phyloP scores from a whole-genome alignment of 140 eudicot genomes.

The Bidens hawaiensis region DNA sequence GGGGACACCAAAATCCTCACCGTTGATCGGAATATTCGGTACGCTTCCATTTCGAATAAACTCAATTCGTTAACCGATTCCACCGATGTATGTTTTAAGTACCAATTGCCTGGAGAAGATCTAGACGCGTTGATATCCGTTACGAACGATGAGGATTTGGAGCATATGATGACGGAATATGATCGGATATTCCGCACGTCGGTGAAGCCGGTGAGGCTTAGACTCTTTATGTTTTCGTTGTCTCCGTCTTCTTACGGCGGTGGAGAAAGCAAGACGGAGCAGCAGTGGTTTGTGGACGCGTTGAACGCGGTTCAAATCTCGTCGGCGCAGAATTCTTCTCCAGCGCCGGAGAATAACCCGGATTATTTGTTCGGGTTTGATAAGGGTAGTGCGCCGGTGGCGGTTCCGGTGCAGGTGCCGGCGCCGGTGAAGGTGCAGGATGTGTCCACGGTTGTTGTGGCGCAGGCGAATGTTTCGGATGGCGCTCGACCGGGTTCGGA shows the following conservation, averaged over 20 bases:
- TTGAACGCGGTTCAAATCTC: slow-evolving; percentile 55
- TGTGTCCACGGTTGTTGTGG: no score
- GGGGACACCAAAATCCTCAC: slow-evolving; percentile 73
- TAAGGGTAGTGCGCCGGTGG: slow-evolving; percentile 30
- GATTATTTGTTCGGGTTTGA: slow-evolving; percentile 66
- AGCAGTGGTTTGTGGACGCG: slow-evolving; percentile 76
- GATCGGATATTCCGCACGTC: slow-evolving; percentile 44
- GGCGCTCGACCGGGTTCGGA: no score
- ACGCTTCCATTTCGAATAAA: slow-evolving; percentile 31
- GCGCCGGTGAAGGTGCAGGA: no score
- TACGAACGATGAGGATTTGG: slow-evolving; percentile 73
- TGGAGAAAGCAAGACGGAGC: slow-evolving; percentile 45
- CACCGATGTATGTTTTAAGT: no score
- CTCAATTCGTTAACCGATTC: slow-evolving; percentile 34
- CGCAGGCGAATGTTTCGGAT: no score
- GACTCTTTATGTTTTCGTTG: slow-evolving; percentile 49
- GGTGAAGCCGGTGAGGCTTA: slow-evolving; percentile 54
- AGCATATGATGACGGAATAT: slow-evolving; percentile 75
- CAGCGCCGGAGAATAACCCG: slow-evolving; percentile 36
- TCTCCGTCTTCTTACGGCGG: slow-evolving; percentile 29
- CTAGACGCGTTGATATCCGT: no score
- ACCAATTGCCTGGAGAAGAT: no score
- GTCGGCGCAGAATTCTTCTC: slow-evolving; percentile 21
- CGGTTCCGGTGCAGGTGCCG: no score
- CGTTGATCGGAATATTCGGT: slow-evolving; percentile 48